Conservation (phyloP, 148 eudicot genomes). For the Rhododendron simsii region DNA sequence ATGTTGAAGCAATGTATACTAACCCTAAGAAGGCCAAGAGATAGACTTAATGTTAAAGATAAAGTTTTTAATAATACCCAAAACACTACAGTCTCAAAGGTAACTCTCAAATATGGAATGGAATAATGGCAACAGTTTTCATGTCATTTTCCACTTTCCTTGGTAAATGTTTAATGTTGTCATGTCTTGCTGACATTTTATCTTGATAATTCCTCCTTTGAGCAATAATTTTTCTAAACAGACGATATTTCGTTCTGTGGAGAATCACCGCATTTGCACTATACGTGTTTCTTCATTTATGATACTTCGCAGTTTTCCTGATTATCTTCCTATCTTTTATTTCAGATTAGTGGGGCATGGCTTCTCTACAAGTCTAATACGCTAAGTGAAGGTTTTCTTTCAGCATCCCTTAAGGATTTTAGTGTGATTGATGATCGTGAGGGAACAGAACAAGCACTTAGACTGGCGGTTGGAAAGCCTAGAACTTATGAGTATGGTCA, state of each 20-base stretch:
- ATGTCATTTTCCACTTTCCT: neutral
- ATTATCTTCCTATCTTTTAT: conserved; percentile 6
- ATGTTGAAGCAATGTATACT: neutral
- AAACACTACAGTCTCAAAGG: neutral
- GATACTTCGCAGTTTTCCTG: neutral
- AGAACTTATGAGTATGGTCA: conserved; percentile 37
- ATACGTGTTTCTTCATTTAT: neutral
- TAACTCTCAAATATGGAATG: neutral
- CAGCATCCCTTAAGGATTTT: conserved; percentile 79
- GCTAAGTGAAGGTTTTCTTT: conserved; percentile 67
- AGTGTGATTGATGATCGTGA: conserved; percentile 92
- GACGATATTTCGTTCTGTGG: neutral
- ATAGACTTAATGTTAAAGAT: neutral
- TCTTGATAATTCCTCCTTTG: neutral
- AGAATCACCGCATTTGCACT: neutral
- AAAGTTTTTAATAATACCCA: neutral
- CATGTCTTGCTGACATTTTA: neutral
- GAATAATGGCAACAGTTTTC: neutral
- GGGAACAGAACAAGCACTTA: conserved; percentile 78
- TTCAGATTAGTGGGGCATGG: conserved; percentile 82
- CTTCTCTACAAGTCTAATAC: conserved; percentile 73
- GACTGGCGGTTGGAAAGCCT: conserved; percentile 83
- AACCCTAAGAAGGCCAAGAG: neutral
- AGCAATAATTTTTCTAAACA: neutral
- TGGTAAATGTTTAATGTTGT: neutral